A percentile compares a stretch with the other conserved stretches of the same genome.
Conservation (phyloP, 1,284 basidiomycete species). For the Cutaneotrichosporon cavernicola region DNA sequence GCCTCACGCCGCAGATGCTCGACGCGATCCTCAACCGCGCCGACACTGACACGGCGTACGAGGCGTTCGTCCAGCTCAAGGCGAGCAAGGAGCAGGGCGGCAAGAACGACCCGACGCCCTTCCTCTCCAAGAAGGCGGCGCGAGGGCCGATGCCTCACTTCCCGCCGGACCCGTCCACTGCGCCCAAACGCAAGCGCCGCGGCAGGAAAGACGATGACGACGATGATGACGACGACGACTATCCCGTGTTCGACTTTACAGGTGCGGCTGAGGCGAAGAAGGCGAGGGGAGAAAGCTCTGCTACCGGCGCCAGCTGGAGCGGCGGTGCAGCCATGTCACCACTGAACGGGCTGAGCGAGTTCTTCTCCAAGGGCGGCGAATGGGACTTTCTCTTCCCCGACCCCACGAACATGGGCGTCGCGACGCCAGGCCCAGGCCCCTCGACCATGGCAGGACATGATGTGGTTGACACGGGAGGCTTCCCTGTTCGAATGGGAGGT, state of each 20-base stretch:
- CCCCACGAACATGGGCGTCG: constrained; percentile 14
- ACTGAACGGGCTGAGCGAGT: constrained; percentile 2
- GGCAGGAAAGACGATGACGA: constrained; percentile 14
- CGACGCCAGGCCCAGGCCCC: constrained; percentile 16
- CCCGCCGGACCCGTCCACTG: constrained; percentile 8
- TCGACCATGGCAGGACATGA: constrained; percentile 6
- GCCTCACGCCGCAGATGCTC: constrained; percentile 70
- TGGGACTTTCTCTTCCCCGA: constrained; percentile 28
- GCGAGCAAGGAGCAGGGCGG: constrained; percentile 40
- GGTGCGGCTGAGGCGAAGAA: background rate
- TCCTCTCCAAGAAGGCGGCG: constrained; percentile 11
- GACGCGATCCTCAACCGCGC: constrained; percentile 74
- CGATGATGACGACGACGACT: constrained; percentile 10
- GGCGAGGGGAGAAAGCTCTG: background rate
- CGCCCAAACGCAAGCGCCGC: constrained; percentile 34
- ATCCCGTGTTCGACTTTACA: background rate
- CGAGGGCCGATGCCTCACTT: constrained; percentile 10
- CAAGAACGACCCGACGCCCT: constrained; percentile 6
- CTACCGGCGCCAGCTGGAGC: background rate
- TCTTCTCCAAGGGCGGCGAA: constrained; percentile 11
- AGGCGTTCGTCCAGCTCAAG: constrained; percentile 66
- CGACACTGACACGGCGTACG: constrained; percentile 87
- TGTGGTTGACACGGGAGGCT: constrained; percentile 1
- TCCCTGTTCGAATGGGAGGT: constrained; percentile 12
- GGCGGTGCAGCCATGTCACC: background rate